These are phyloP conservation scores for Neonectria neomacrospora DNA, from an alignment of 2,329 filamentous ascomycete species.

Conservation along the genomic window DNA sequence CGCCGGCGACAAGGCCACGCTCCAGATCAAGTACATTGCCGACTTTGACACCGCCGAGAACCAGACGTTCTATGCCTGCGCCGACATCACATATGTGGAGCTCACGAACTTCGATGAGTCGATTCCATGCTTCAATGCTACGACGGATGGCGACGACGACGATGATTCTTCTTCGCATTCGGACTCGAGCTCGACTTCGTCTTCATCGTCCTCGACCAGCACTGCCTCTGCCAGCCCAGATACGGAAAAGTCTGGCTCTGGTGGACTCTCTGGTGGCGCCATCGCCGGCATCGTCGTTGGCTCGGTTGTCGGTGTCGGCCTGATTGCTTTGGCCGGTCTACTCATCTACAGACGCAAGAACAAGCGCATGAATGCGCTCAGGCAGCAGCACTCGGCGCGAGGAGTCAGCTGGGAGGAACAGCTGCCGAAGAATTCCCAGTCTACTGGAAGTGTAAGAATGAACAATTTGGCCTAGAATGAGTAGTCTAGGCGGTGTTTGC, in stretches of 20 bases:
- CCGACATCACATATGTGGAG: conserved; percentile 58
- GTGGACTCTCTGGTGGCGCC: conserved; percentile 69
- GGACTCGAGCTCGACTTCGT: conserved; percentile 32
- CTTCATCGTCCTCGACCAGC: conserved; percentile 27
- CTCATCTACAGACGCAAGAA: conserved; percentile 58
- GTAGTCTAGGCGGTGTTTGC: not conserved
- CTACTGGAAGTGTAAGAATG: conserved; percentile 23
- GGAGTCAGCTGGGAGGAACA: conserved; percentile 29
- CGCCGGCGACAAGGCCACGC: conserved; percentile 57
- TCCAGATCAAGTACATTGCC: conserved; percentile 60
- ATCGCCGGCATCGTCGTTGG: conserved; percentile 83
- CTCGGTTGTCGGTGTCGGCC: conserved; percentile 68
- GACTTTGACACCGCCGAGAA: conserved; percentile 54
- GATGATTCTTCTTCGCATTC: conserved; percentile 21
- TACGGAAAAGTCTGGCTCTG: conserved; percentile 41
- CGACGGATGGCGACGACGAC: conserved; percentile 44
- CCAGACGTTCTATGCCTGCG: conserved; percentile 60
- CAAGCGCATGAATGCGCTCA: conserved; percentile 5
- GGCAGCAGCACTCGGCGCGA: conserved; percentile 26
- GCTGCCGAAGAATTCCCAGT: conserved; percentile 20
- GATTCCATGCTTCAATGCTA: conserved; percentile 57
- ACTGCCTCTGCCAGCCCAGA: conserved; percentile 9
- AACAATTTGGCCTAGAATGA: conserved; percentile 9
- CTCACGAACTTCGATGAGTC: conserved; percentile 47
- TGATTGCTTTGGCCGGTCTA: conserved; percentile 70